Evolutionary conservation across 139 green algal genomes (phyloP), one percentile per base, ranked within the genome.

Genomic region (Chlorella ohadii): DNA sequence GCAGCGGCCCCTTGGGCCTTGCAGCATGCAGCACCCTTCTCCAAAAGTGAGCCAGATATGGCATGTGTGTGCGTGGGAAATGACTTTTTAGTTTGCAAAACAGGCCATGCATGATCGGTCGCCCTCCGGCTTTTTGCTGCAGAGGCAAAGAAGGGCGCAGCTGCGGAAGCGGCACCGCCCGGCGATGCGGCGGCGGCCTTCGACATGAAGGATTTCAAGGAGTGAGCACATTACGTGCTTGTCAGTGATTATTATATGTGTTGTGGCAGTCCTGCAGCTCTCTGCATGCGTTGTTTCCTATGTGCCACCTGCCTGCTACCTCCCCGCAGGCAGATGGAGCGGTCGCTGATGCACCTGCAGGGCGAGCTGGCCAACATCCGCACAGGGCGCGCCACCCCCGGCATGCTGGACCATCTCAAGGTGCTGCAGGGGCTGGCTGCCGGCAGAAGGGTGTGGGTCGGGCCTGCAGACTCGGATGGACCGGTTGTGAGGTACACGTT

Each of bases 351-450:
- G 15, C 87, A 94, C 79, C 68, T 96, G 41, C 79, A 89, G 38
- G 76, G 88, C 6, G 90, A 95, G 85, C 86, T 97, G 36, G 67
- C 89, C 41, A 90, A 87, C 63, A 81, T 97, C 4, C 88, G 93
- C 44, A 93, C 88, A 22, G 94, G 94, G 38, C 86, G 93, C 22
- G 94, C 94, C 23, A 90, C 93, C 4, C 87, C 93, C n/a, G 94
- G 92, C 23, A 92, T 97, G 87, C 87, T 97, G 71, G 94, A 97
- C 79, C 86, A 90, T n/a, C 57, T 96, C 19, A 86, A 85, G 56
- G 88, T 78, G 59, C n/a, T n/a, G n/a, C n/a, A 0, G 74, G 20
- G 1, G 56, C 51, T 23, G 27, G 22, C 15, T 34, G 70, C 25
- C 22, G 11, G 44, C 36, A 57, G 17, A 39, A 1, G 4, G 12